Evolutionary conservation across 805 yeast genomes (phyloP).

Genomic region (Saccharomycopsis guyanensis): DNA sequence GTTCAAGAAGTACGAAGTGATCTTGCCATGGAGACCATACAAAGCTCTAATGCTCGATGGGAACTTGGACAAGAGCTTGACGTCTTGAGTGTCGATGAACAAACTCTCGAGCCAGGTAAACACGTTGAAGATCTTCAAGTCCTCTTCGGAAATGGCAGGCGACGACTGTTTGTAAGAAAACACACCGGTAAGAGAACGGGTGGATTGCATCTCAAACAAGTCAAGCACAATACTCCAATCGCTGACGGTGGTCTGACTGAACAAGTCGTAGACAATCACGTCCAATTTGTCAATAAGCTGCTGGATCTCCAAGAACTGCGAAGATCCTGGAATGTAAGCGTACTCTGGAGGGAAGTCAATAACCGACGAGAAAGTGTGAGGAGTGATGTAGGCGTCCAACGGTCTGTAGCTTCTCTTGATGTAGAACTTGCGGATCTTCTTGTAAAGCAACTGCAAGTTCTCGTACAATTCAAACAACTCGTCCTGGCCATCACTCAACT

Average conservation of each 20-base stretch:
- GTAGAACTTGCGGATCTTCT: conserved; percentile 58
- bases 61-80: conserved; percentile 39
- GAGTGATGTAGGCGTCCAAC: conserved; percentile 31
- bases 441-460: conserved; percentile 40
- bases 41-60: conserved; percentile 66
- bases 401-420: conserved; percentile 69
- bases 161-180: conserved; percentile 42
- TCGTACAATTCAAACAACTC: conserved; percentile 27
- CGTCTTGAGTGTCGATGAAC: conserved; percentile 35
- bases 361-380: conserved; percentile 35
- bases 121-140: conserved; percentile 56
- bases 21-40: conserved; percentile 57
- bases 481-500: conserved; percentile 23
- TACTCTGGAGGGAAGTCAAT: conserved; percentile 42
- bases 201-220: conserved; percentile 60
- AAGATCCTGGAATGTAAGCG: conserved; percentile 32
- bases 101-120: conserved; percentile 63
- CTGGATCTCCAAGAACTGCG: conserved; percentile 39
- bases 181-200: conserved; percentile 47
- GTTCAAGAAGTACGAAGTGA: conserved; percentile 53
- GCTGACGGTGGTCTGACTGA: conserved; percentile 46
- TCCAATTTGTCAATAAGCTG: conserved; percentile 59
- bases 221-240: conserved; percentile 81
- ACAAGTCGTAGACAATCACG: conserved; percentile 47
- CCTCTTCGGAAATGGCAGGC: conserved; percentile 40